A percentile compares a stretch with the other conserved stretches of the same genome.
These are phyloP conservation scores for Austroboletus novae-zelandiae DNA, from an alignment of 1,284 basidiomycete species.

Conservation along the genomic window DNA sequence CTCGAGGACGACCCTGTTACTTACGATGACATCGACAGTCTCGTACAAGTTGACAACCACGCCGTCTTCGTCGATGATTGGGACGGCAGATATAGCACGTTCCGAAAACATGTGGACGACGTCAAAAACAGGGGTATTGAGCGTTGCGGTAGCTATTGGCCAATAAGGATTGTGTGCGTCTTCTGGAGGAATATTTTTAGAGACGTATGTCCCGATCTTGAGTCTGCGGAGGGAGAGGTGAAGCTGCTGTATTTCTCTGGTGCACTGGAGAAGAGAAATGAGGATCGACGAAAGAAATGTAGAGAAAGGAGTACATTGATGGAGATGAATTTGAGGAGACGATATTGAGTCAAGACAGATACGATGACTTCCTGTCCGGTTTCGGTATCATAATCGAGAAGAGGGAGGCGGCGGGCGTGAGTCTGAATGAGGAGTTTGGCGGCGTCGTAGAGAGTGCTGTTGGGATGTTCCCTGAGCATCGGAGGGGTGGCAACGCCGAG, in stretches of 20 bases:
- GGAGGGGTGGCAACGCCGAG: constrained; percentile 93
- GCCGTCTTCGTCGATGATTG: constrained; percentile 91
- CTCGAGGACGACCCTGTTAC: constrained; percentile 33
- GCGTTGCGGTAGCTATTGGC: constrained; percentile 90
- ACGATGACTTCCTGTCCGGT: constrained; percentile 96
- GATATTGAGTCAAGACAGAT: constrained; percentile 95
- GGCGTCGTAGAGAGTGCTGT: constrained; percentile 87
- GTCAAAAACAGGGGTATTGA: constrained; percentile 93
- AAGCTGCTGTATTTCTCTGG: constrained; percentile 72
- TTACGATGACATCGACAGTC: constrained; percentile 97
- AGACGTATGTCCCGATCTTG: constrained; percentile 92
- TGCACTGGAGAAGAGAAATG: constrained; percentile 45
- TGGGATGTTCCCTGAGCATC: constrained; percentile 86
- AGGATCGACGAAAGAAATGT: background rate
- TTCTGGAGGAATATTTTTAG: constrained; percentile 40
- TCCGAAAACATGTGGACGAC: constrained; percentile 99
- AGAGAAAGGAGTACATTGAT: constrained; percentile 73
- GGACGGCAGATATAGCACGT: constrained; percentile 93
- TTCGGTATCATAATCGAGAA: constrained; percentile 92
- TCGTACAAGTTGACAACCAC: constrained; percentile 97
- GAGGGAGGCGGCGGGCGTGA: constrained; percentile 90
- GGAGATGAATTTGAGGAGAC: constrained; percentile 97
- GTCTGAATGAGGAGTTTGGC: constrained; percentile 91
- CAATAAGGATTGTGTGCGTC: constrained; percentile 67
- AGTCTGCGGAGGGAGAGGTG: constrained; percentile 82